These are phyloP conservation scores for Phalaenopsis hybrid DNA, from an alignment of 116 monocot species.

Conservation along the genomic window DNA sequence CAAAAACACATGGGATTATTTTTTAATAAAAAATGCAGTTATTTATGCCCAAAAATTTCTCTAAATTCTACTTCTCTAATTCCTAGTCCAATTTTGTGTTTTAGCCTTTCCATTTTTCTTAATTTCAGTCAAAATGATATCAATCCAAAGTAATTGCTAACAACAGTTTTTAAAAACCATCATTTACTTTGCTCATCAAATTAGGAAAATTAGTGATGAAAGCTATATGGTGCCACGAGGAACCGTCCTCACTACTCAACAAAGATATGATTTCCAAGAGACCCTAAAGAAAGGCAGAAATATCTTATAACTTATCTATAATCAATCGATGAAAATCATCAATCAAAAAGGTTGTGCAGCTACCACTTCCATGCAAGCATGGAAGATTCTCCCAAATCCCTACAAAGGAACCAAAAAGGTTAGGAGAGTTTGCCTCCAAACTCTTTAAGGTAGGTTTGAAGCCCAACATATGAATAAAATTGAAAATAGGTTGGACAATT, in stretches of 20 bases:
- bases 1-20: neutral
- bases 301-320: neutral
- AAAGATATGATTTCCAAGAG: neutral
- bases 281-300: neutral
- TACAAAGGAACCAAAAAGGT: neutral
- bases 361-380: neutral
- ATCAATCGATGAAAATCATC: neutral
- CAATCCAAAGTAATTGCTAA: too few relatives aligned
- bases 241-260: neutral
- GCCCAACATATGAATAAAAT: neutral
- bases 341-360: neutral
- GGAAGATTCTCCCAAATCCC: neutral
- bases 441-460: slow-evolving; percentile 1
- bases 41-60: too few relatives aligned
- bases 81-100: too few relatives aligned
- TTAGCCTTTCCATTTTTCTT: too few relatives aligned
- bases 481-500: neutral
- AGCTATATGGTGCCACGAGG: neutral
- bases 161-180: too few relatives aligned
- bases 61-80: too few relatives aligned
- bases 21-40: neutral
- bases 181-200: too few relatives aligned
- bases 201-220: neutral
- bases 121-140: too few relatives aligned
- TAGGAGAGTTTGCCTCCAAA: neutral